These are phyloP conservation scores for Hibiscus mutabilis DNA, from an alignment of 345 rosid species.

Conservation along the genomic window DNA sequence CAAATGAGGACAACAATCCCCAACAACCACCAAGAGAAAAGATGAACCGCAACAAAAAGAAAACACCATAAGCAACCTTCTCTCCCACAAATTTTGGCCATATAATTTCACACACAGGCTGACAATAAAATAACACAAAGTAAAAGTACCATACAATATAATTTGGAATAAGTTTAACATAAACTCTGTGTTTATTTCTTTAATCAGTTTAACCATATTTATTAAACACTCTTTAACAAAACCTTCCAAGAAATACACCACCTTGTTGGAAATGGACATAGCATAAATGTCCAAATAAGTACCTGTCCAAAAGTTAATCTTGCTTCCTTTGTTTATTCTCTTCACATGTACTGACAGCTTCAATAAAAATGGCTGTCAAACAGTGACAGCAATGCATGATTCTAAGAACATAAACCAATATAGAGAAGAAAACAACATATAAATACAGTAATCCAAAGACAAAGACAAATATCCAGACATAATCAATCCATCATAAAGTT, in stretches of 20 bases:
- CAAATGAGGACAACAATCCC: too few relatives aligned
- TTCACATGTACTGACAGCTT: too few relatives aligned
- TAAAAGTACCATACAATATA: too few relatives aligned
- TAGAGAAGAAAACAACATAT: neutral
- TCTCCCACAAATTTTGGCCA: too few relatives aligned
- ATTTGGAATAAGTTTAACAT: too few relatives aligned
- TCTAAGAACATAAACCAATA: neutral
- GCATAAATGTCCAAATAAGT: neutral
- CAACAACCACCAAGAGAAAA: too few relatives aligned
- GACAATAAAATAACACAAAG: too few relatives aligned
- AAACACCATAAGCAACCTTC: too few relatives aligned
- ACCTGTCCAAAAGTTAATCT: neutral
- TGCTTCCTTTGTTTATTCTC: neutral
- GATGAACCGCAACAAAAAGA: too few relatives aligned
- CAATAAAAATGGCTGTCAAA: neutral
- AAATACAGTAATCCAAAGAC: constrained; percentile 14
- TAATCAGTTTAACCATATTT: neutral
- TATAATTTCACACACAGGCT: too few relatives aligned
- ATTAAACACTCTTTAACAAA: neutral
- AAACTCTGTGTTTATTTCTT: too few relatives aligned
- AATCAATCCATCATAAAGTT: constrained; percentile 24
- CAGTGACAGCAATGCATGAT: neutral
- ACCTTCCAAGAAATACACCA: neutral
- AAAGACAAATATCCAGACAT: constrained; percentile 20
- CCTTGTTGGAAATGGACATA: neutral